These are phyloP conservation scores for Acanthamoeba lenticulata DNA, from an alignment of 208 protist species.

Conservation along the genomic window DNA sequence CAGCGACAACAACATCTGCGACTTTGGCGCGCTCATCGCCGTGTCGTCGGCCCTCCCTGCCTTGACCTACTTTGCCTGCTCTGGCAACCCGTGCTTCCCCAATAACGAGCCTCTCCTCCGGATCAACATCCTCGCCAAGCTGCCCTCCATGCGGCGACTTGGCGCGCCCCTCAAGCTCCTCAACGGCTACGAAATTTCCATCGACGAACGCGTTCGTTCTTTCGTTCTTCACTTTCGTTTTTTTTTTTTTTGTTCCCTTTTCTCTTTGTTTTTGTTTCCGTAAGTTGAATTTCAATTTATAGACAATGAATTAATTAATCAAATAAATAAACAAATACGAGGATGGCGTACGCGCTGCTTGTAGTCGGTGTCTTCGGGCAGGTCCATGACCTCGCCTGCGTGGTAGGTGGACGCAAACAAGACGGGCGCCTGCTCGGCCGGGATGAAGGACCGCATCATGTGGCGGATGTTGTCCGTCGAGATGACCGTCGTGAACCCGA, in stretches of 20 bases:
- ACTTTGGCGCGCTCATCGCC: slow-evolving; percentile 17
- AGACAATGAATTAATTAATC: too few relatives aligned
- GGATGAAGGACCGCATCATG: slow-evolving; percentile 85
- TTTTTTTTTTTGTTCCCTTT: too few relatives aligned
- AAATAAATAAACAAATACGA: not conserved
- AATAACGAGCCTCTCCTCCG: slow-evolving; percentile 41
- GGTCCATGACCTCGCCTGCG: slow-evolving; percentile 77
- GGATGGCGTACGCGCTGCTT: not conserved
- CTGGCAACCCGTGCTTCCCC: slow-evolving; percentile 53
- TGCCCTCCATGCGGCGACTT: not conserved
- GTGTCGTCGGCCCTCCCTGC: not conserved
- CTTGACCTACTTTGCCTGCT: not conserved
- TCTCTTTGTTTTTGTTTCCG: too few relatives aligned
- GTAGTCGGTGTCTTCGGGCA: slow-evolving; percentile 34
- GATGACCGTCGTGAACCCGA: slow-evolving; percentile 90
- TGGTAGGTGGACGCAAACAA: slow-evolving; percentile 84
- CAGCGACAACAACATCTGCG: slow-evolving; percentile 50
- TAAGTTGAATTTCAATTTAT: too few relatives aligned
- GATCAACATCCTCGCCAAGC: slow-evolving; percentile 18
- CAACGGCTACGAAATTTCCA: slow-evolving; percentile 22
- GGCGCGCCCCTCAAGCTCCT: slow-evolving; percentile 36
- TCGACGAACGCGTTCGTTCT: slow-evolving; percentile 18
- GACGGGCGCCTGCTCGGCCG: slow-evolving; percentile 73
- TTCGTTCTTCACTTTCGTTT: not conserved
- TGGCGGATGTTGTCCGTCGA: slow-evolving; percentile 94